Evolutionary conservation across 2,329 filamentous ascomycete species (phyloP).

Genomic region (Xylariaceae sp.): DNA sequence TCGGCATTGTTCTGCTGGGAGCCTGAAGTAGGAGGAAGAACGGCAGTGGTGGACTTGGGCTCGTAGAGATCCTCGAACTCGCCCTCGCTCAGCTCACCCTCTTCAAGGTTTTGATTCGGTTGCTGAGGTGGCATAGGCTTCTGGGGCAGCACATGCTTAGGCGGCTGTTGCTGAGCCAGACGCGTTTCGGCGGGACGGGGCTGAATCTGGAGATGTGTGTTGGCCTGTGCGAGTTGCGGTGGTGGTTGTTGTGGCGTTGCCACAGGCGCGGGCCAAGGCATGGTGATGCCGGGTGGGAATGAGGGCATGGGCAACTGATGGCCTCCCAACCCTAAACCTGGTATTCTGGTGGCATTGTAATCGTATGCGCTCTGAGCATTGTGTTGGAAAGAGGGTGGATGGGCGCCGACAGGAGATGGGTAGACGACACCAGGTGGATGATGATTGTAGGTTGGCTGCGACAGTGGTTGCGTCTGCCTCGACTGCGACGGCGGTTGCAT

Average conservation of each 20-base stretch:
- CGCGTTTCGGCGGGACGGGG: no score
- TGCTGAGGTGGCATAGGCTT: conserved; percentile 2
- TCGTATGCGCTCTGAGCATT: conserved; percentile 34
- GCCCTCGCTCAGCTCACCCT: conserved; percentile 73
- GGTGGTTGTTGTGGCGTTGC: conserved; percentile 3
- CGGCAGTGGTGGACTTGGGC: conserved; percentile 26
- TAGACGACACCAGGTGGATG: no score
- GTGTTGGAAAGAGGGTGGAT: conserved; percentile 23
- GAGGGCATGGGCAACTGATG: conserved; percentile 14
- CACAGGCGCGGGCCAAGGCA: conserved; percentile 14
- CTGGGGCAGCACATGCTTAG: conserved; percentile 1
- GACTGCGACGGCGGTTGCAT: no score
- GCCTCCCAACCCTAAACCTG: conserved; percentile 35
- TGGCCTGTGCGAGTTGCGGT: background rate
- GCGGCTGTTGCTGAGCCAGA: conserved; percentile 3
- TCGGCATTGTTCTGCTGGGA: conserved; percentile 26
- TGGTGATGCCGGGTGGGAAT: conserved; percentile 10
- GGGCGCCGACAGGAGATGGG: conserved; percentile 9
- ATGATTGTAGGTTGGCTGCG: background rate
- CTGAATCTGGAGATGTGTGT: background rate
- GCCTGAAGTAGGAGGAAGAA: conserved; percentile 1
- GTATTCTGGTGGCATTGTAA: conserved; percentile 36
- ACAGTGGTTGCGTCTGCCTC: conserved; percentile 4
- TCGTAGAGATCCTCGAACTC: conserved; percentile 58
- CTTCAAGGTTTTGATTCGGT: conserved; percentile 44